Evolutionary conservation across 2,329 filamentous ascomycete species (phyloP).

Genomic region (Aureobasidium sp.): DNA sequence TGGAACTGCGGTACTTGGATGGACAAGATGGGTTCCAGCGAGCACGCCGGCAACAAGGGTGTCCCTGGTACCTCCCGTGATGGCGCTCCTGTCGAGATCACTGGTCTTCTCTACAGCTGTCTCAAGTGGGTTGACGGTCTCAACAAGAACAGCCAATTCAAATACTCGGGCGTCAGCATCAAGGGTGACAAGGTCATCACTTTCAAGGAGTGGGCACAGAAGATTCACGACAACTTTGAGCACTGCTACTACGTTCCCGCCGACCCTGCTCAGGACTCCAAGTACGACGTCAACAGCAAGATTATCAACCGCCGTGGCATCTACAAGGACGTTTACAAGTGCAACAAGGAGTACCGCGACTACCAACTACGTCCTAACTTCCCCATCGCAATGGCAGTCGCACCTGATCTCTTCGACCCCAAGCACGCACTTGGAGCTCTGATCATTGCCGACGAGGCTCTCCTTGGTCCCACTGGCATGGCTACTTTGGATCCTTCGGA

Average conservation of each 20-base stretch:
- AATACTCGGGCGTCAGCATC: constrained; percentile 61
- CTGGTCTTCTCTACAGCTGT: constrained; percentile 83
- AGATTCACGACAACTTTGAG: constrained; percentile 83
- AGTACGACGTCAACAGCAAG: constrained; percentile 72
- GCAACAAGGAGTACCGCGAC: constrained; percentile 93
- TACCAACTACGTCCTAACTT: constrained; percentile 95
- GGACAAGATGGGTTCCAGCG: constrained; percentile 99
- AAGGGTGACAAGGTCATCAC: constrained; percentile 49
- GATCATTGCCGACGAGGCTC: constrained; percentile 66
- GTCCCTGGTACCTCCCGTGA: constrained; percentile 94
- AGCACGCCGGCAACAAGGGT: constrained; percentile 83
- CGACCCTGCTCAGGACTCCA: constrained; percentile 59
- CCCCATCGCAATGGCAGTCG: constrained; percentile 89
- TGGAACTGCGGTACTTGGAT: constrained; percentile 98
- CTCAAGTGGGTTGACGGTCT: constrained; percentile 71
- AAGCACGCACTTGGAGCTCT: constrained; percentile 73
- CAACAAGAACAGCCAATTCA: constrained; percentile 61
- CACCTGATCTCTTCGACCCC: constrained; percentile 76
- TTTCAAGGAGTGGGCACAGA: constrained; percentile 70
- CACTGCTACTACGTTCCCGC: constrained; percentile 81
- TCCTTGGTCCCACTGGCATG: constrained; percentile 82
- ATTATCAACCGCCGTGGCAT: constrained; percentile 88
- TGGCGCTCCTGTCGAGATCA: constrained; percentile 91
- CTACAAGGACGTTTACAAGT: constrained; percentile 94
- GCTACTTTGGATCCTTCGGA: constrained; percentile 89